A percentile compares a stretch with the other conserved stretches of the same genome.
phyloP scores from a whole-genome alignment of 2,329 filamentous ascomycete species.

The Canariomyces notabilis region DNA sequence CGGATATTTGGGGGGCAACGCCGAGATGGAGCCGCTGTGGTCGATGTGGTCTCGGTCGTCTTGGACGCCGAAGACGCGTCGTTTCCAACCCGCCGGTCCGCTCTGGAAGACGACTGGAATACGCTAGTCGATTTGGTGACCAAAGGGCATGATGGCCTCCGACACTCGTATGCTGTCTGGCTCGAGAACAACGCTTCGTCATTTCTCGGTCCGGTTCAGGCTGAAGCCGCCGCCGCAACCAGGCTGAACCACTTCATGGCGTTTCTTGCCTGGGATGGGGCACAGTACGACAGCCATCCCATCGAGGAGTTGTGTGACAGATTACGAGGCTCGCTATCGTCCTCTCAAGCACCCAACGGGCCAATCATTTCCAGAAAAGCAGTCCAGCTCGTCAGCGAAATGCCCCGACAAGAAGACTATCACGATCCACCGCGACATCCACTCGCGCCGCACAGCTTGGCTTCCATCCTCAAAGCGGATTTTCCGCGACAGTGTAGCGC shows the following conservation, averaged over 20 bases:
- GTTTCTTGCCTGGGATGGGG: slow-evolving; percentile 8
- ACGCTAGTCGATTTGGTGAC: slow-evolving; percentile 1
- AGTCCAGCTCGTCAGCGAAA: slow-evolving; percentile 2
- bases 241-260: slow-evolving; percentile 4
- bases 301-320: slow-evolving; percentile 4
- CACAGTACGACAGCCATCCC: slow-evolving; percentile 4
- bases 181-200: slow-evolving; percentile 9
- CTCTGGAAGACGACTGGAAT: slow-evolving; percentile 2
- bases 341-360: background rate
- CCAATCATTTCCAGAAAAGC: slow-evolving; percentile 3
- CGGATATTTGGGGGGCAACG: background rate
- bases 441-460: background rate
- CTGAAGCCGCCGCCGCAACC: slow-evolving; percentile 4
- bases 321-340: background rate
- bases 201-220: slow-evolving; percentile 1
- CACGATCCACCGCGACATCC: background rate
- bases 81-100: background rate
- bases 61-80: background rate
- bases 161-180: slow-evolving; percentile 6
- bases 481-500: slow-evolving; percentile 5
- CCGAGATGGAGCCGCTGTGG: background rate
- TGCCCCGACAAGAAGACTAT: background rate
- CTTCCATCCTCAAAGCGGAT: background rate
- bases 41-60: slow-evolving; percentile 7
- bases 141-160: slow-evolving; percentile 1